Evolutionary conservation across 495 filamentous ascomycete species (phyloP), one percentile per base, ranked within the genome.

Genomic region (Penicillium maclennaniae): DNA sequence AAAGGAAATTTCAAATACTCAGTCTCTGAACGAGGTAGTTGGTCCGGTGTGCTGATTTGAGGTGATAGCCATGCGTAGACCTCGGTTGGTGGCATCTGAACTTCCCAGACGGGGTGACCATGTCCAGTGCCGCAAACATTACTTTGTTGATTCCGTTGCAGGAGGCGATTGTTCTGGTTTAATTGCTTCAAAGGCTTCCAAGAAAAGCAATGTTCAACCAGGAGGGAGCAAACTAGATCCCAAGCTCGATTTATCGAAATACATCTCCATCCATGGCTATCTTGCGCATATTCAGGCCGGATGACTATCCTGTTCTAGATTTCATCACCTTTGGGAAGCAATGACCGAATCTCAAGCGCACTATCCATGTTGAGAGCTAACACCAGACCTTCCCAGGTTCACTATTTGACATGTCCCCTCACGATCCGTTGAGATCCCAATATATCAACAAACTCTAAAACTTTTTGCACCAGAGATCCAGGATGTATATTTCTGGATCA

Each of bases 371-470:
- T 7, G 27, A 34, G 9, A 14, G 14, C 10, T 14, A 2, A 4
- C 42, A 44, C 19, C 20, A 14, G 27, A 6, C 14, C 26, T 17
- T 16, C 16, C 38, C n/a, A 19, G 8, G 20, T 12, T 1, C 31
- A 34, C 15, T n/a, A 4, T 19, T 8, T 4, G 2, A 8, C 42
- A 44, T n/a, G 27, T 31, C 2, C 41, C n/a, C 21, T 12, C 16
- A 4, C 40, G 41, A 21, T 42, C 34, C 25, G 45, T 37, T 54
- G 45, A 48, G 37, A 54, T 54, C 52, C 49, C 17, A 49, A 49
- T 54, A 15, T 21, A 26, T 16, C 19, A 20, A 19, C 16, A 19
- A 23, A 2, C 23, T 23, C 5, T 17, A 17, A 1, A 40, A 20
- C 2, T 40, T n/a, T 40, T 12, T 34, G 31, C 31, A 14, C 10